Base-by-base conservation (phyloP, 768 basidiomycete genomes). In the Podaxis sp. region DNA sequence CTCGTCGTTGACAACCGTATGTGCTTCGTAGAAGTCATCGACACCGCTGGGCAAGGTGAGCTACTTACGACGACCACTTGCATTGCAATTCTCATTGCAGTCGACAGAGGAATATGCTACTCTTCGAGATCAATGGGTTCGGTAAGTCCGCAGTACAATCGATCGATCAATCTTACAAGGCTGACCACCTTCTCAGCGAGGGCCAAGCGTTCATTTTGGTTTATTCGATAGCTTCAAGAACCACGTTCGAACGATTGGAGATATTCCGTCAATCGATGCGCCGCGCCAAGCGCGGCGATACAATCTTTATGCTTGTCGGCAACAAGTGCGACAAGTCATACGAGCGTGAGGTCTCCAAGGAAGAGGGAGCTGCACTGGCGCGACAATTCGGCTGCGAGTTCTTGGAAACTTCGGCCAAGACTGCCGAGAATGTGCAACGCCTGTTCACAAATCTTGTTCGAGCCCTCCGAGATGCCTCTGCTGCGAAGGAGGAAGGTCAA, bases 121-220 rank as follows among this genome's bases (percentile, higher is more conserved):
- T 55, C 82, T 98, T 66, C 89, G 95, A 68, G 95, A 97, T 80
- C 96, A 98, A 76, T 98, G 95, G 95, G 94, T 97, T 69, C 88
- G 95, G 95, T 96, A 65, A 76, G 89, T 82, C 60, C 54, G 60
- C 62, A 51, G 38, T 65, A 41, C 56, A n/a, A 50, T 53, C 56
- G 30, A 17, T 58, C 26, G 20, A 52, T 64, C 64, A 28, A 67
- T 59, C 65, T 37, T 61, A 12, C 51, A 12, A 56, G 15, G 50
- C 24, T 58, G 38, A 54, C 13, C 51, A 56, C 26, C 60, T 28
- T 53, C 59, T 24, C 71, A 96, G 95, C 30, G 95, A 98, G 76
- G 96, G 96, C 65, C 95, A 96, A 79, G 95, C 95, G n/a, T 96
- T 98, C 75, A 90, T 98, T 68, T 85, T 98, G 52, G 95, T 97